Base-by-base conservation (phyloP, 2,329 filamentous ascomycete species). In the Colletotrichum melonis region DNA sequence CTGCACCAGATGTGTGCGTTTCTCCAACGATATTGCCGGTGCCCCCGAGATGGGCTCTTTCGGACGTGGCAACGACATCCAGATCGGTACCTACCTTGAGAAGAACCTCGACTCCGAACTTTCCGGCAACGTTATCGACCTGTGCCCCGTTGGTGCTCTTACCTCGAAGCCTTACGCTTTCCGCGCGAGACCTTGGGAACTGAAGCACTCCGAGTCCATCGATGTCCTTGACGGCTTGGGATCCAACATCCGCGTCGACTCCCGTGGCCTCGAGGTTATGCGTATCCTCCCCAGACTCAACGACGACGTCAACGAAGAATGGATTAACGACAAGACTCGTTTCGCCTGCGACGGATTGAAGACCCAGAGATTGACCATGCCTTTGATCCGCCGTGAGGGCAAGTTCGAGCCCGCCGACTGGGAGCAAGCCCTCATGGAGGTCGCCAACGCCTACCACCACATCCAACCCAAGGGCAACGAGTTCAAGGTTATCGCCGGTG, bases 131-230 rank as follows among this genome's bases (percentile, higher is more conserved):
- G 94, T 99, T 78, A 98, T 98, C 83, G 97, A 99, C 82, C 92
- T 99, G 66, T 99, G 97, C 88, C 97, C 97, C 73, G 97, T 99
- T 72, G 97, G 97, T 84, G 97, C 97, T 69, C 90, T 99, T 73
- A 97, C 95, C 46, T 98, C 96, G 8, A 99, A 98, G 87, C 97
- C 97, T 63, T 98, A 98, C 80, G 97, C 97, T 55, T 99, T 98
- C 91, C 93, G 95, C 78, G 95, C 96, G 70, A 92, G 97, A 78
- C 97, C 97, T 3, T 99, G 97, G 97, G 97, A 99, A 83, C 87
- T 99, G 78, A 96, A 97, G 88, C 95, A 97, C 86, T 94, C 95
- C 74, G 97, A 99, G 85, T 96, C 96, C 4, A 93, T 99, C 77
- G 97, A 99, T 82, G 95, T 99, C 46, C 90, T 97, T 46, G 95